Percentiles rank a stretch among this genome's conserved stretches.
These are phyloP conservation scores for Saccharomycopsis hybrid DNA, from an alignment of 1,139 yeast genomes.

Conservation along the genomic window DNA sequence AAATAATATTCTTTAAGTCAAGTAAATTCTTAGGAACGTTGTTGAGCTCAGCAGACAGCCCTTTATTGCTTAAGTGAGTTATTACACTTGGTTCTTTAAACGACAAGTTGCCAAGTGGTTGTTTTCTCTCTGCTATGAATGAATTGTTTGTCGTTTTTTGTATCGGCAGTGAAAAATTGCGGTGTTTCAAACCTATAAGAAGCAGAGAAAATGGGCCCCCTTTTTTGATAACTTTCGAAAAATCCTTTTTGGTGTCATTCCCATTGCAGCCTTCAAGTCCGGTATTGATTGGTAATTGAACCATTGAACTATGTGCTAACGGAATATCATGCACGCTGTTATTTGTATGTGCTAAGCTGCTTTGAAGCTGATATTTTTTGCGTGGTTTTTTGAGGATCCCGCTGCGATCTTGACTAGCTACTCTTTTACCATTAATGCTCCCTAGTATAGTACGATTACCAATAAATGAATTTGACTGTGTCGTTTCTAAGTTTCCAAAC, in stretches of 20 bases:
- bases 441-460: neutral
- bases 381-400: too few relatives aligned
- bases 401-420: neutral
- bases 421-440: neutral
- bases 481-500: neutral
- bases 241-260: neutral
- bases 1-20: slow-evolving; percentile 10
- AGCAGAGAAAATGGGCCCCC: too few relatives aligned
- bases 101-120: too few relatives aligned
- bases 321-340: slow-evolving; percentile 2
- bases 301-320: slow-evolving; percentile 6
- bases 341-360: too few relatives aligned
- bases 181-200: too few relatives aligned
- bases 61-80: too few relatives aligned
- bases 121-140: too few relatives aligned
- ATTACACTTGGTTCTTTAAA: too few relatives aligned
- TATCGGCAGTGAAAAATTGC: too few relatives aligned
- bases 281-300: neutral
- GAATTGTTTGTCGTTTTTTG: too few relatives aligned
- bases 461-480: neutral
- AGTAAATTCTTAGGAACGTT: slow-evolving; percentile 1
- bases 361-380: too few relatives aligned
- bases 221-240: too few relatives aligned
- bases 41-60: neutral
- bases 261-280: neutral